phyloP scores from a whole-genome alignment of 768 basidiomycete species.

The Xerocomus spinulosus region DNA sequence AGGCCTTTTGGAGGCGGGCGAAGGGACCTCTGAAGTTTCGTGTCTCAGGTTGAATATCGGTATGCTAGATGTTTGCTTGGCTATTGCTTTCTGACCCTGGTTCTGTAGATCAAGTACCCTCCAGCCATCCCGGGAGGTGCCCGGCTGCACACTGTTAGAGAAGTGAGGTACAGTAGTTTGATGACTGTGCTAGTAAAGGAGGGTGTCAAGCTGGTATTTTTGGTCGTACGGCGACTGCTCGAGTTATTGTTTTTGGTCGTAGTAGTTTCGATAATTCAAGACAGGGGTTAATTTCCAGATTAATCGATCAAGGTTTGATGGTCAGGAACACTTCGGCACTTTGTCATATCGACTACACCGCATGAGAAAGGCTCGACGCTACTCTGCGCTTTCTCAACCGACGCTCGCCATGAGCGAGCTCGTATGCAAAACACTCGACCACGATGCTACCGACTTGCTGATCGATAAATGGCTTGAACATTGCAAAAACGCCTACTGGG shows the following conservation, averaged over 20 bases:
- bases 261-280: neutral
- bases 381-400: conserved; percentile 64
- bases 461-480: conserved; percentile 85
- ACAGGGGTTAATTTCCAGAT: conserved; percentile 9
- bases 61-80: neutral
- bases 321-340: neutral
- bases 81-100: neutral
- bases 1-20: conserved; percentile 15
- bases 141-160: conserved; percentile 2
- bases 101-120: conserved; percentile 8
- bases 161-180: neutral
- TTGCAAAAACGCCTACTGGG: conserved; percentile 68
- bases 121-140: conserved; percentile 7
- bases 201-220: neutral
- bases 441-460: conserved; percentile 70
- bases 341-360: conserved; percentile 11
- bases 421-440: conserved; percentile 71
- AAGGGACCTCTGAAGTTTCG: conserved; percentile 16
- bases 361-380: conserved; percentile 34
- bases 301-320: too few species aligned
- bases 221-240: neutral
- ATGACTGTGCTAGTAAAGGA: neutral
- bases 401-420: conserved; percentile 73
- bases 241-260: neutral
- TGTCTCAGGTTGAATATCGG: conserved; percentile 19